Evolutionary conservation across 257 asterid genomes (phyloP), one percentile per base, ranked within the genome.

Genomic region (Nicotiana knightiana): DNA sequence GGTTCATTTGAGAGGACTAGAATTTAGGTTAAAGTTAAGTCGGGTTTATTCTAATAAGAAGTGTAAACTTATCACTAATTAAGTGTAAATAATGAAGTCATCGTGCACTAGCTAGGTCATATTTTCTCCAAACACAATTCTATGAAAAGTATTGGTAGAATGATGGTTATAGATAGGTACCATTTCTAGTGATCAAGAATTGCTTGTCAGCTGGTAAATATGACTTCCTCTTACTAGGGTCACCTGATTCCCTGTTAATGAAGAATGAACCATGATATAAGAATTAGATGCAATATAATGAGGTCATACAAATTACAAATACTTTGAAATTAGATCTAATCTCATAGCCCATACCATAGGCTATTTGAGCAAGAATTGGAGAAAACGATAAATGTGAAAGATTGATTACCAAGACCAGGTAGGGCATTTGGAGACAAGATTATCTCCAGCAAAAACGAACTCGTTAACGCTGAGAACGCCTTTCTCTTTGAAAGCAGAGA

Each of bases 401-500:
- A 53, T 10, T 39, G 12, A 43, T 43, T 91, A 96, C 99, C 99
- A 94, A 11, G 99, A 92, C 99, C 99, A 96, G 35, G 99, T 96
- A 21, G 99, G 98, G 87, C 98, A 96, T 86, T 96, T 96, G 73
- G 98, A 90, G 86, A 96, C 99, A 73, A 94, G 99, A 82, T 96
- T 96, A 79, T 96, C 99, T 46, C 99, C 99, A 85, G 99, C 99
- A 86, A 92, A 82, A 85, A 94, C 84, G 86, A 96, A 96, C 87
- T 96, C 99, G 76, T 87, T 89, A 91, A 93, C 87, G 92, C 97
- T 96, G 65, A 96, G 97, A 57, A 96, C 98, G 66, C 99, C 99
- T 84, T 94, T 96, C 81, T 94, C 99, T 85, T 94, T 96, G 91
- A 94, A 96, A 78, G 98, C 99, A 28, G 99, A 94, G 65, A 94